A percentile compares a stretch with the other conserved stretches of the same genome.
Evolutionary conservation across 495 filamentous ascomycete genomes (phyloP).

Genomic region (Bathelium albidoporum): DNA sequence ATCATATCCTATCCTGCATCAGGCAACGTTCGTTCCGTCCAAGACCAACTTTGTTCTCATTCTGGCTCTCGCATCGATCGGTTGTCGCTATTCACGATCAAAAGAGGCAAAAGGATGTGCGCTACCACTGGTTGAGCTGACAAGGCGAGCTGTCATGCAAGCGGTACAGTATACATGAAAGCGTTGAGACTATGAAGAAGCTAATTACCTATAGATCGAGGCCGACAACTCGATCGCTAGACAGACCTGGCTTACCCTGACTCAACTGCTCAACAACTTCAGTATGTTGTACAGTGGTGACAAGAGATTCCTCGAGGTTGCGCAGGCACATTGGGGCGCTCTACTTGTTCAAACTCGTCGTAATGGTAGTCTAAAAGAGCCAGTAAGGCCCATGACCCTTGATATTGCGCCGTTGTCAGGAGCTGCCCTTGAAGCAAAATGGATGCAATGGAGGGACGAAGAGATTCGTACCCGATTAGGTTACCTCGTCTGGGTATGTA

Average conservation of each 20-base stretch:
- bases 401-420: not conserved
- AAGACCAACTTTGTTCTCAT: conserved; percentile 9
- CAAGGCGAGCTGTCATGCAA: not conserved
- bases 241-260: conserved; percentile 7
- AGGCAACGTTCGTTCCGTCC: conserved; percentile 10
- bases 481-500: conserved; percentile 9
- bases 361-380: not conserved
- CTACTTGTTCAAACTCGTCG: conserved; percentile 4
- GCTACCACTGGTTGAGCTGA: conserved; percentile 4
- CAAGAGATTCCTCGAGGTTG: conserved; percentile 9
- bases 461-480: conserved; percentile 6
- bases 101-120: not conserved
- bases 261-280: conserved; percentile 5
- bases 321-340: not conserved
- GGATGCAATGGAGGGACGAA: conserved; percentile 8
- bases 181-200: not conserved
- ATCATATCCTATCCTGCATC: conserved; percentile 11
- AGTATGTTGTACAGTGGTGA: conserved; percentile 9
- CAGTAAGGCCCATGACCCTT: not conserved
- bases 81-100: conserved; percentile 9
- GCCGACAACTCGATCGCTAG: conserved; percentile 4
- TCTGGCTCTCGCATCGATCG: conserved; percentile 9
- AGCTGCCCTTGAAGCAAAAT: conserved; percentile 9
- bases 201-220: not conserved
- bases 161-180: not conserved